Base-by-base conservation (phyloP, 2,329 filamentous ascomycete species). In the Dactylellina sp. region DNA sequence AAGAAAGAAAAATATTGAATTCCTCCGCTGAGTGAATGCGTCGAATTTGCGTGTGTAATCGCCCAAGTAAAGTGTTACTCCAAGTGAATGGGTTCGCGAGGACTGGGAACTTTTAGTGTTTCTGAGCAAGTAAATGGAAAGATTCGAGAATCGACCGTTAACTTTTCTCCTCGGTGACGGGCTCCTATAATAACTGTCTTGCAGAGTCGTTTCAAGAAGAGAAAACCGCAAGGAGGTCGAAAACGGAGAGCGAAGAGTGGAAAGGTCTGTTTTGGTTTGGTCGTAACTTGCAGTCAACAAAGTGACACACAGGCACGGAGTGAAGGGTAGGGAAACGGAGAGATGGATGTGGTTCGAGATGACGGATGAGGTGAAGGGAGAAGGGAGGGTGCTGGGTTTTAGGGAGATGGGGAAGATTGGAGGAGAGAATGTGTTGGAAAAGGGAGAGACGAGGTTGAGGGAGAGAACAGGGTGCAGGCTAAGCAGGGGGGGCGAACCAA, bases 41-140 rank as follows among this genome's bases (percentile, higher is more conserved):
- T 72, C 68, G 68, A 72, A 52, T 60, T 5, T 12, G n/a, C n/a
- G n/a, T 40, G 44, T 60, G 40, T 60, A 60, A 53, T 68, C 46
- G 39, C 59, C 68, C 59, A 53, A 62, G 49, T 52, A 71, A 65
- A 57, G 47, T 65, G 53, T 52, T 66, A 74, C 70, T 61, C 70
- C 70, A 74, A 74, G 61, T 74, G 63, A 74, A 74, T 74, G 70
- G 70, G 70, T 74, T 74, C 42, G 55, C 7, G 50, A 49, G 46
- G 59, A 50, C 56, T 56, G 32, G 57, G 65, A 47, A 62, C 39
- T 62, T 62, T 56, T 61, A 14, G 14, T 47, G 22, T 14, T 59
- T 22, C 35, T 18, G 46, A 40, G 11, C 3, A 18, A 9, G 18
- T 4, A 35, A 46, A 22, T 9, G 7, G 18, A 62, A 37, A 62